Evolutionary conservation across 2,329 filamentous ascomycete species (phyloP).

Genomic region (Ceratocystis albifundus): DNA sequence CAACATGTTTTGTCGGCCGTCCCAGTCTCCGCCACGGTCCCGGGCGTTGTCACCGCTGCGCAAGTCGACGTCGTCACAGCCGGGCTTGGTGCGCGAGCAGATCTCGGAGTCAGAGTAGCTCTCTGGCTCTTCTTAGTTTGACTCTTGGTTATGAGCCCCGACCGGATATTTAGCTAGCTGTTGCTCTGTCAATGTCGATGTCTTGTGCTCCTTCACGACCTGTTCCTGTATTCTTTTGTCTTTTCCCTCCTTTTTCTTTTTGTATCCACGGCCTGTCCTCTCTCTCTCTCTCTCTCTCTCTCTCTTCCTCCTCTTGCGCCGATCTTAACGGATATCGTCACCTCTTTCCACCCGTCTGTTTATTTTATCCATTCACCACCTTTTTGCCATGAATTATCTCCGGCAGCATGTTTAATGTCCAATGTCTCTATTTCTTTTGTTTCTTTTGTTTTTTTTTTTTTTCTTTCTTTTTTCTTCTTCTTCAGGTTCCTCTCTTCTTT

Average conservation of each 20-base stretch:
- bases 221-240: too few species aligned
- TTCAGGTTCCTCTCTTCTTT: background rate
- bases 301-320: too few species aligned
- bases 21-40: conserved; percentile 15
- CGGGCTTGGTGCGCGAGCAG: background rate
- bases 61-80: background rate
- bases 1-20: conserved; percentile 22
- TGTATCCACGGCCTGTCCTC: background rate
- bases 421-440: background rate
- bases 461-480: too few species aligned
- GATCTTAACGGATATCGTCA: background rate
- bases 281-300: background rate
- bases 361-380: background rate
- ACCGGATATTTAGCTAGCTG: background rate
- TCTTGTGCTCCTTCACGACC: too few species aligned
- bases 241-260: too few species aligned
- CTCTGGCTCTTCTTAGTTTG: conserved; percentile 1
- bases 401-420: conserved; percentile 2
- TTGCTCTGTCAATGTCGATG: too few species aligned
- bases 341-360: background rate
- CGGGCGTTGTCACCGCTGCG: background rate
- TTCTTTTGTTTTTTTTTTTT: background rate
- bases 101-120: background rate
- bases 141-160: background rate
- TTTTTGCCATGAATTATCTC: background rate